Conservation (phyloP, 805 yeast genomes). For the Metschnikowia colocasiae region DNA sequence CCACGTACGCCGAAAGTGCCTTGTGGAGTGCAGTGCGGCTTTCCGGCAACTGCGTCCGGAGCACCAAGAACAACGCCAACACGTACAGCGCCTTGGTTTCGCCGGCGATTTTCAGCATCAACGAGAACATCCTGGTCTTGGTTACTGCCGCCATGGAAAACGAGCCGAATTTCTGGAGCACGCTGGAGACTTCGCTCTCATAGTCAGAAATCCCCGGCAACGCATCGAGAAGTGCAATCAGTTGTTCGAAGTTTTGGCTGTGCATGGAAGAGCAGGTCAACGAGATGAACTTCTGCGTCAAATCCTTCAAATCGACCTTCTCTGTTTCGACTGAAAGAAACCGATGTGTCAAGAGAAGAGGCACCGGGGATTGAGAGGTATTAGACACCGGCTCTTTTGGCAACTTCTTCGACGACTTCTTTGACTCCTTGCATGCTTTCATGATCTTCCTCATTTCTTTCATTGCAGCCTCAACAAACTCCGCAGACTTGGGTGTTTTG, state of each 20-base stretch:
- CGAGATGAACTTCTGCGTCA: slow-evolving; percentile 6
- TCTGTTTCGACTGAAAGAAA: slow-evolving; percentile 8
- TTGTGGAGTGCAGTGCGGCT: background rate
- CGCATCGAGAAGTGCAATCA: slow-evolving; percentile 7
- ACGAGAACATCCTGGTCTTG: slow-evolving; percentile 8
- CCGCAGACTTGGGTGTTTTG: slow-evolving; percentile 14
- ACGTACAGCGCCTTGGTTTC: slow-evolving; percentile 7
- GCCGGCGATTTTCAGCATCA: slow-evolving; percentile 7
- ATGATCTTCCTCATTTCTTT: background rate
- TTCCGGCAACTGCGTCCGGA: background rate
- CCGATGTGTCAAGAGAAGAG: slow-evolving; percentile 9
- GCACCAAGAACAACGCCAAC: slow-evolving; percentile 15
- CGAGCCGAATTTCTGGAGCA: slow-evolving; percentile 10
- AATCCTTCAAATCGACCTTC: slow-evolving; percentile 3
- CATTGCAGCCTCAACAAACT: slow-evolving; percentile 2
- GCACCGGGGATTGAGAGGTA: background rate
- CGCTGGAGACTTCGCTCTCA: background rate
- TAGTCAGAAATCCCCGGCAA: slow-evolving; percentile 5
- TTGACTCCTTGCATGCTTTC: background rate
- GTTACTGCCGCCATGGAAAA: background rate
- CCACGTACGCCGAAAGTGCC: slow-evolving; percentile 5
- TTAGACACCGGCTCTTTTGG: too few species aligned
- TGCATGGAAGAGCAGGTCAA: slow-evolving; percentile 2
- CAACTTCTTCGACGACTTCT: too few species aligned
- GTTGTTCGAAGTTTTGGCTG: slow-evolving; percentile 4